A percentile compares a stretch with the other conserved stretches of the same genome.
These are phyloP conservation scores for Penicillium sp. DNA, from an alignment of 2,329 filamentous ascomycete species.

Conservation along the genomic window DNA sequence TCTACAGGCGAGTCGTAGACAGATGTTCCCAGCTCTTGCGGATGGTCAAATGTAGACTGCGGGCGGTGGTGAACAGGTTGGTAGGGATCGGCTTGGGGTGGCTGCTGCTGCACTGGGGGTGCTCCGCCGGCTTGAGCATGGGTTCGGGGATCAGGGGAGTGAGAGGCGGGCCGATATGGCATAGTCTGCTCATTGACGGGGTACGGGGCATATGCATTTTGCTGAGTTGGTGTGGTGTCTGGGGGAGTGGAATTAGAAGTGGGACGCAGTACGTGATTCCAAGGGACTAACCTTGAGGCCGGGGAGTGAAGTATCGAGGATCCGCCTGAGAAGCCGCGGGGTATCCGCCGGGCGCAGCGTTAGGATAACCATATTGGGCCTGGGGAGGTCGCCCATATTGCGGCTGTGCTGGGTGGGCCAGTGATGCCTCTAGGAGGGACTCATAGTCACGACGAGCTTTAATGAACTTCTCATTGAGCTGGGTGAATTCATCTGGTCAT, in stretches of 20 bases:
- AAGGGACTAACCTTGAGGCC: conserved; percentile 35
- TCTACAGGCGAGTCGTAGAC: conserved; percentile 71
- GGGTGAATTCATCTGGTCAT: conserved; percentile 83
- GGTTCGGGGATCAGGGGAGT: conserved; percentile 42
- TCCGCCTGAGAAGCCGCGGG: conserved; percentile 52
- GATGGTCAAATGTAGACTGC: conserved; percentile 65
- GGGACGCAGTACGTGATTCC: background rate
- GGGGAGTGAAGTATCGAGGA: conserved; percentile 65
- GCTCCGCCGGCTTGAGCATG: conserved; percentile 33
- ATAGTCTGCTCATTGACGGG: conserved; percentile 58
- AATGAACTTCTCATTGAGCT: conserved; percentile 99
- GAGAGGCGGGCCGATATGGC: conserved; percentile 39
- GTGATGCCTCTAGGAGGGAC: conserved; percentile 88
- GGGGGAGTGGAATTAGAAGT: background rate
- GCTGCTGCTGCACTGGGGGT: conserved; percentile 42
- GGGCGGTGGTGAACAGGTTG: conserved; percentile 52
- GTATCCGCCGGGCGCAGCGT: conserved; percentile 32
- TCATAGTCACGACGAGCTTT: conserved; percentile 97
- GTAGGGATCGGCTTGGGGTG: conserved; percentile 50
- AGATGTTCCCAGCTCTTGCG: conserved; percentile 74
- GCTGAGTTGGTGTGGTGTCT: conserved; percentile 40
- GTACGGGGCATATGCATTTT: conserved; percentile 54
- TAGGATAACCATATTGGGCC: conserved; percentile 35
- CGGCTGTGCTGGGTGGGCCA: conserved; percentile 84
- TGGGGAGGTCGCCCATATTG: conserved; percentile 63